Evolutionary conservation across 345 rosid species (phyloP).

Genomic region (Lenwebbia sp.): DNA sequence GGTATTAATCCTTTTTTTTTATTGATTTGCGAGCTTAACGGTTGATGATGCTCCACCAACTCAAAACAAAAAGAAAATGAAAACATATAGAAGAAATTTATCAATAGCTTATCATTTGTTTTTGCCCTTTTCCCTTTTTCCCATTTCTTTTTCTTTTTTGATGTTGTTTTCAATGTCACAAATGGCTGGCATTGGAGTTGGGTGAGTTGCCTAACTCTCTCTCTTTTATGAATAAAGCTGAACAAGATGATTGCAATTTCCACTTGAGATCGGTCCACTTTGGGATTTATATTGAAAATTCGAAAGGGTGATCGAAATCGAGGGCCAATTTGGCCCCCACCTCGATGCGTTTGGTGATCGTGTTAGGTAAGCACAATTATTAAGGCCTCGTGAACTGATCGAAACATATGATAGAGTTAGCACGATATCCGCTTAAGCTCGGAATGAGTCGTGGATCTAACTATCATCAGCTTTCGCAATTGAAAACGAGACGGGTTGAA

Average conservation of each 20-base stretch:
- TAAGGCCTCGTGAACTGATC: neutral
- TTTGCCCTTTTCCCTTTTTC: neutral
- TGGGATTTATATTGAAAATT: too few relatives aligned
- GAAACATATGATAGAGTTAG: too few relatives aligned
- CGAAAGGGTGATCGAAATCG: too few relatives aligned
- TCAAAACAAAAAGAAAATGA: too few relatives aligned
- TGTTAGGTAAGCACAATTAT: neutral
- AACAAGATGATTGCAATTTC: neutral
- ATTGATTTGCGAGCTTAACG: neutral
- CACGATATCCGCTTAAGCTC: neutral
- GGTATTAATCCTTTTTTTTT: too few relatives aligned
- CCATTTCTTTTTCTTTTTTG: rapidly evolving
- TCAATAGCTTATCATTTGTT: neutral
- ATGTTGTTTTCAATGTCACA: neutral
- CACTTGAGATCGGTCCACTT: neutral
- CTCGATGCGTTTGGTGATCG: neutral
- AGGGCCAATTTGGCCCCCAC: neutral
- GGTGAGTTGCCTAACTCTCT: neutral
- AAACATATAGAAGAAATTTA: neutral
- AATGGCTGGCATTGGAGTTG: neutral
- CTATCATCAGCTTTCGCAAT: rapidly evolving
- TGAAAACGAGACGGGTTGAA: rapidly evolving
- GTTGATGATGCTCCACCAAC: neutral
- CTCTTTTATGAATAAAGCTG: neutral
- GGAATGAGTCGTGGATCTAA: neutral